Base-by-base conservation (phyloP, 495 filamentous ascomycete genomes). In the Astrocystis sublimbata region DNA sequence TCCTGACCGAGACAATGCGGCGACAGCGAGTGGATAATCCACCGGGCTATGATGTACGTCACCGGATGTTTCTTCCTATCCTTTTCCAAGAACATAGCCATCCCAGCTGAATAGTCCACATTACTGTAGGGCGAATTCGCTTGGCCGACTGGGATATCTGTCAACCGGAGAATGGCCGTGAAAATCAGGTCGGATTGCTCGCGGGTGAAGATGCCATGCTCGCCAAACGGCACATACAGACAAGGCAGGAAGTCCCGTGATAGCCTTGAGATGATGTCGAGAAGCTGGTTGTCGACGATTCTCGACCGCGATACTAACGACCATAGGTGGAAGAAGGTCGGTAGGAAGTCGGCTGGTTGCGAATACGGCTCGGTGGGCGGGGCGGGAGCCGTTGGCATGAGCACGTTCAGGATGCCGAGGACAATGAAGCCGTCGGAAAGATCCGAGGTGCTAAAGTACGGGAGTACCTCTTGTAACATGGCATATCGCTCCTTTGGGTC, bases 131-230 rank as follows among this genome's bases (percentile, higher is more conserved):
- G 92, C 3, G 94, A 96, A 30, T 89, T 93, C 6, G 93, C 90
- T 73, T 98, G 96, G 6, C 96, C 94, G 17, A 99, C 96, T 12
- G 94, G 94, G 46, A 99, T 99, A 67, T 98, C 94, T 45, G 97
- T 84, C 53, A 99, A 76, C 45, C 94, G 82, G 9, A 99, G 75
- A 36, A 97, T 88, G 12, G 96, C 88, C 0, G 94, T 98, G 73
- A 97, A 98, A 60, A 98, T 90, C 47, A 96, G 81, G 43, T 92
- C 87, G 0, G 92, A 93, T 73, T 99, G 94, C 54, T 97, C 93
- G 60, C 88, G 86, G 13, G 89, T 96, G 74, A 92, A 98, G 56
- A 99, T 88, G 64, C 94, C 94, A 77, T 92, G 86, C 69, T 93
- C 87, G 1, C 86, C 86, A 70, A 97, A 97, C 2, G 89, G 85